A percentile compares a stretch with the other conserved stretches of the same genome.
Evolutionary conservation across 208 protist genomes (phyloP).

Genomic region (Acanthamoeba royreba): DNA sequence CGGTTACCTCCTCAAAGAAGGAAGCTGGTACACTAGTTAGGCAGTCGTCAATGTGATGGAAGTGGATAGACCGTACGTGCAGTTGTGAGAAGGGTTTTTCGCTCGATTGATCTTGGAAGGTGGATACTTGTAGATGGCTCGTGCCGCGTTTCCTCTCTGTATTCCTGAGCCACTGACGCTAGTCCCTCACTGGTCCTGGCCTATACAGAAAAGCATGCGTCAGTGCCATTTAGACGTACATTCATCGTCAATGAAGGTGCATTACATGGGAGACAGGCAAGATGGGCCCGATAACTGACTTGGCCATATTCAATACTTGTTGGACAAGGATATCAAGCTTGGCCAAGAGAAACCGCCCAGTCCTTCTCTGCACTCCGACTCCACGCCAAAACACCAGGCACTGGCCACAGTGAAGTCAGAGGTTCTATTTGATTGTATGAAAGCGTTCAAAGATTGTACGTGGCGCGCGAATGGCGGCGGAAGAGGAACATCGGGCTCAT

Average conservation of each 20-base stretch:
- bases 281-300: not conserved
- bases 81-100: not conserved
- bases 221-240: not conserved
- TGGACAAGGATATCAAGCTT: constrained; percentile 31
- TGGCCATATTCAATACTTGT: not conserved
- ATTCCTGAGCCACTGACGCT: not conserved
- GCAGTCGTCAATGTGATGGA: not conserved
- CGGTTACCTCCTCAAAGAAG: constrained; percentile 10
- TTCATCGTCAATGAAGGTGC: not conserved
- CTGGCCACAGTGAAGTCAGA: not conserved
- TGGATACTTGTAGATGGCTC: not conserved
- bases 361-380: not conserved
- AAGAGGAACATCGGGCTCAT: not conserved
- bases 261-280: not conserved
- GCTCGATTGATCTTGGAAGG: not conserved
- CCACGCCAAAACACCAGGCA: constrained; percentile 45
- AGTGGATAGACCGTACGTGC: not conserved
- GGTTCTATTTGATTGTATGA: not conserved
- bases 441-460: not conserved
- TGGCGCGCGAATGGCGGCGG: constrained; percentile 4
- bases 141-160: not conserved
- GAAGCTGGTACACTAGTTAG: not conserved
- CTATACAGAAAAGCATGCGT: not conserved
- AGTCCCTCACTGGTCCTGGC: not conserved
- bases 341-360: not conserved